Percentiles rank a stretch among this genome's conserved stretches.
Conservation (phyloP, 139 green algal species). For the Chlamydomonas applanata region DNA sequence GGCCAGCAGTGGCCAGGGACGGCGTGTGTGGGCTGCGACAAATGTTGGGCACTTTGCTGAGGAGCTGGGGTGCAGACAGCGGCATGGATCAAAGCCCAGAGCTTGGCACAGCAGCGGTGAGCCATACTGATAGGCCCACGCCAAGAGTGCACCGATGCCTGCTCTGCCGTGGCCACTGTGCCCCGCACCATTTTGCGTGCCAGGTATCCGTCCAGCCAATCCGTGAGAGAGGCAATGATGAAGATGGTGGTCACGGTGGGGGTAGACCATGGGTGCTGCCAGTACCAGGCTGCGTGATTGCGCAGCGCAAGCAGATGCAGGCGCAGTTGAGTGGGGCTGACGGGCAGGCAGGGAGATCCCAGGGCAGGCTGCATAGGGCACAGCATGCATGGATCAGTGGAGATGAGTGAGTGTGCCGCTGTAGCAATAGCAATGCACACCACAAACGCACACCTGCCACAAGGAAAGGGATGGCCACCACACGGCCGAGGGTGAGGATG, state of each 20-base stretch:
- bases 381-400: not conserved
- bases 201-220: conserved; percentile 96
- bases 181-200: conserved; percentile 77
- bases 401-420: not conserved
- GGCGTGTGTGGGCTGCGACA: too few relatives aligned
- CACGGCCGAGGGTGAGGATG: conserved; percentile 76
- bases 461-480: conserved; percentile 81
- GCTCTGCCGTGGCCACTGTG: too few relatives aligned
- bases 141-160: too few relatives aligned
- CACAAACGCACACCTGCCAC: conserved; percentile 43
- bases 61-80: too few relatives aligned
- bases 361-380: not conserved
- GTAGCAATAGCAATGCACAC: not conserved
- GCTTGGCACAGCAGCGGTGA: too few relatives aligned
- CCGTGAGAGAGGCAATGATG: conserved; percentile 81
- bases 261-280: conserved; percentile 32
- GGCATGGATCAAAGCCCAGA: too few relatives aligned
- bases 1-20: too few relatives aligned
- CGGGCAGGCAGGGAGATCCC: not conserved
- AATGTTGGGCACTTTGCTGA: too few relatives aligned
- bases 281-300: conserved; percentile 59
- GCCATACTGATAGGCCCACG: too few relatives aligned
- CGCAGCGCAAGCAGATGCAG: not conserved
- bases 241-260: conserved; percentile 66
- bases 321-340: not conserved